phyloP scores from a whole-genome alignment of 2,329 filamentous ascomycete genomes.

The Pseudogymnoascus sp. region DNA sequence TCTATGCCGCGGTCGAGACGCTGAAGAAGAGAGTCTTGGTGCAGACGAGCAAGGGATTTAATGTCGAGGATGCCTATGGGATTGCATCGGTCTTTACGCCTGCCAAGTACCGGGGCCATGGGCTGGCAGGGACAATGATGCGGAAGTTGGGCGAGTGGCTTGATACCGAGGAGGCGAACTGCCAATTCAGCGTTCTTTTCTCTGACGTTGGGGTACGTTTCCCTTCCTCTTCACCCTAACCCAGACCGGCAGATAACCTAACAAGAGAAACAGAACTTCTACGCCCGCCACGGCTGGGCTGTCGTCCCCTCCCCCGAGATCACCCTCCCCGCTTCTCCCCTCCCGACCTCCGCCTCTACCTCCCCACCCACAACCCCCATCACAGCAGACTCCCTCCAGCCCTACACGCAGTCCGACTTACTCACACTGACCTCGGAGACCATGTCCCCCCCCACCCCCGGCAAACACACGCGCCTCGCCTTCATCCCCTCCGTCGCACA shows the following conservation, averaged over 20 bases:
- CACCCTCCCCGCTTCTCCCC: conserved; percentile 25
- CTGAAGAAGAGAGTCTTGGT: not conserved
- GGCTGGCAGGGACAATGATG: not conserved
- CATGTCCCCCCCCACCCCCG: not conserved
- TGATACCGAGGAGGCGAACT: not conserved
- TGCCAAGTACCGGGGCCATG: not conserved
- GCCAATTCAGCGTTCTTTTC: not conserved
- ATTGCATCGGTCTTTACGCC: not conserved
- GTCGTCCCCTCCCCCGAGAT: conserved; percentile 28
- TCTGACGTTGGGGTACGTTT: not conserved
- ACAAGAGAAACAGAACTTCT: conserved; percentile 21
- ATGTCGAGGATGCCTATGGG: not conserved
- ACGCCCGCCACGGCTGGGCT: conserved; percentile 30
- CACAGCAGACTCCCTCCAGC: not conserved
- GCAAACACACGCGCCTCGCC: conserved; percentile 17
- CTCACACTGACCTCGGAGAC: not conserved
- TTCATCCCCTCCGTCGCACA: conserved; percentile 22
- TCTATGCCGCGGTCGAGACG: not conserved
- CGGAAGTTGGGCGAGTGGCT: not conserved
- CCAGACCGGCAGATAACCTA: not conserved
- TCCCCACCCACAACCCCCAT: not conserved
- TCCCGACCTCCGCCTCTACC: not conserved
- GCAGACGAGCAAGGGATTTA: not conserved
- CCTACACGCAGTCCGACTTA: not conserved
- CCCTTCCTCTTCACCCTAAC: no score